Percentiles rank a stretch among this genome's conserved stretches.
phyloP scores from a whole-genome alignment of 345 rosid genomes.

The Tarenaya hassleriana region DNA sequence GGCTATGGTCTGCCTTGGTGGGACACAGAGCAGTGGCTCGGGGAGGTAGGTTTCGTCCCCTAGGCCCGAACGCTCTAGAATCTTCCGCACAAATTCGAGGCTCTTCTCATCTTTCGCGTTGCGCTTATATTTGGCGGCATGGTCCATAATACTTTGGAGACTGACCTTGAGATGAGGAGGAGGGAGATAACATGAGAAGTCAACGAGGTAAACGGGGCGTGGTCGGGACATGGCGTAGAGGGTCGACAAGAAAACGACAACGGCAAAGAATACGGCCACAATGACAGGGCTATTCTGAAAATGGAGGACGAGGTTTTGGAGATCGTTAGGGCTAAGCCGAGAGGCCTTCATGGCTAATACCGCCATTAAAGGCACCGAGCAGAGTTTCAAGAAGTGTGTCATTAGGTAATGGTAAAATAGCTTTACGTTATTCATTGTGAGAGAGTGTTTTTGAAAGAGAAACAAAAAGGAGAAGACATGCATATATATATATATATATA shows the following conservation, averaged over 20 bases:
- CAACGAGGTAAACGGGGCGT: conserved; percentile 40
- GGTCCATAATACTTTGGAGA: conserved; percentile 47
- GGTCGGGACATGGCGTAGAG: conserved; percentile 61
- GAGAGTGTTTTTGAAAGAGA: neutral
- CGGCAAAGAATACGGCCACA: conserved; percentile 32
- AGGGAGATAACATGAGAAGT: conserved; percentile 60
- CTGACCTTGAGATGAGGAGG: conserved; percentile 45
- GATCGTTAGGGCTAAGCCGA: conserved; percentile 42
- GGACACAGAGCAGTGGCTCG: conserved; percentile 50
- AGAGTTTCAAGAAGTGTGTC: conserved; percentile 47
- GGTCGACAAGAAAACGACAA: conserved; percentile 44
- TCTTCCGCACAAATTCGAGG: conserved; percentile 50
- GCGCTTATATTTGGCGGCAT: conserved; percentile 42
- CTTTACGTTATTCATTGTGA: conserved; percentile 46
- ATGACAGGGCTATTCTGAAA: conserved; percentile 46
- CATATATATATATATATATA: no score
- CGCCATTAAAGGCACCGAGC: conserved; percentile 53
- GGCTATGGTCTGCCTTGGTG: conserved; percentile 68
- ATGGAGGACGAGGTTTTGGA: conserved; percentile 38
- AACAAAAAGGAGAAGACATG: no score
- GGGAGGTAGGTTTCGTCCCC: conserved; percentile 81
- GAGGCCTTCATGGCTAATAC: conserved; percentile 40
- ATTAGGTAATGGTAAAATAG: conserved; percentile 62
- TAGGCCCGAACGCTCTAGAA: conserved; percentile 71
- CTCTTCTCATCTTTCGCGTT: conserved; percentile 35